phyloP scores from a whole-genome alignment of 192 early-diverging fungal species.

The Backusella circina region DNA sequence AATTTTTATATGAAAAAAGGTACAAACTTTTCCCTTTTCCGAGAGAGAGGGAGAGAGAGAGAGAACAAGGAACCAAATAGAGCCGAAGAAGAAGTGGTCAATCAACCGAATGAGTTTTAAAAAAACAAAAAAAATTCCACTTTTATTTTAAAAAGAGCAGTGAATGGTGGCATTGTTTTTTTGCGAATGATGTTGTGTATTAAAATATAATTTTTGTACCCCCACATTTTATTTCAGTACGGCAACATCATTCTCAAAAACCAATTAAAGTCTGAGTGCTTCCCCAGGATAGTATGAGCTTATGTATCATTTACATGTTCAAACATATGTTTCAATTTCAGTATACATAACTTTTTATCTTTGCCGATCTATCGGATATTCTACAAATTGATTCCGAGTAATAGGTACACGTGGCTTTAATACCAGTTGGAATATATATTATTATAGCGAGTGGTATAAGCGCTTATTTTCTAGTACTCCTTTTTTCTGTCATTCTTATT shows the following conservation, averaged over 20 bases:
- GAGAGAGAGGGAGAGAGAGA: too few relatives aligned
- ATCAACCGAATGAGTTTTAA: not conserved
- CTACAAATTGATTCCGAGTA: not conserved
- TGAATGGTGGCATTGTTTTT: not conserved
- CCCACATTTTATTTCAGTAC: too few relatives aligned
- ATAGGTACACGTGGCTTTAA: not conserved
- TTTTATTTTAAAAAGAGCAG: not conserved
- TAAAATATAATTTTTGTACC: too few relatives aligned
- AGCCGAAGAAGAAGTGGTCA: not conserved
- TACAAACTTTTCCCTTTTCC: too few relatives aligned
- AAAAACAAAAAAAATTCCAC: not conserved
- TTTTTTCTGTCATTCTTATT: not conserved
- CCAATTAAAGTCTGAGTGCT: not conserved
- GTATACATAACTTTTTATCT: not conserved
- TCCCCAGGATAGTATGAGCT: not conserved
- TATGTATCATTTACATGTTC: too few relatives aligned
- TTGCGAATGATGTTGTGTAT: too few relatives aligned
- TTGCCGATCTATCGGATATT: not conserved
- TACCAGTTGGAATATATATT: not conserved
- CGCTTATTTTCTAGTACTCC: not conserved
- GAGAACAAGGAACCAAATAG: not conserved
- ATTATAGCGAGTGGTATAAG: not conserved
- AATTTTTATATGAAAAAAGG: too few relatives aligned
- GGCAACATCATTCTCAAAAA: too few relatives aligned
- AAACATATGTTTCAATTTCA: not conserved